These are phyloP conservation scores for Clonostachys rosea DNA, from an alignment of 2,329 filamentous ascomycete genomes.

Conservation along the genomic window DNA sequence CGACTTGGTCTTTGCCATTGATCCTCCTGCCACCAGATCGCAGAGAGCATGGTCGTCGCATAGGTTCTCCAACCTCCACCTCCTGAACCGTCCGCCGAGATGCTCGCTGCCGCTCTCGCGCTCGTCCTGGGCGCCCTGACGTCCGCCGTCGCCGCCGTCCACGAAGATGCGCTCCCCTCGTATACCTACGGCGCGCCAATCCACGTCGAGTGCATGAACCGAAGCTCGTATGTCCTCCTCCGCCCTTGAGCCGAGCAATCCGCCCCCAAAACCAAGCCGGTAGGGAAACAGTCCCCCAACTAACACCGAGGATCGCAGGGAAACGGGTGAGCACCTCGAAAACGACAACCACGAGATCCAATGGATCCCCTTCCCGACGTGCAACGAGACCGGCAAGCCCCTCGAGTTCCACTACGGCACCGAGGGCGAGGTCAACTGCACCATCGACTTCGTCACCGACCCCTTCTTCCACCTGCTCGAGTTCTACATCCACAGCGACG, in stretches of 20 bases:
- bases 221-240: conserved; percentile 58
- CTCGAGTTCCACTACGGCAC: conserved; percentile 85
- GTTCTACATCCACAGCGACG: conserved; percentile 97
- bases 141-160: conserved; percentile 16
- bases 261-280: background rate
- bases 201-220: conserved; percentile 68
- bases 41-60: too few relatives aligned
- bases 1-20: background rate
- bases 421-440: conserved; percentile 79
- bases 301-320: conserved; percentile 40
- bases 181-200: conserved; percentile 65
- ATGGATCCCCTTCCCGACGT: conserved; percentile 87
- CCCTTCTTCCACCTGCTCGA: conserved; percentile 86
- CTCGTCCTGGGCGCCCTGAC: conserved; percentile 14
- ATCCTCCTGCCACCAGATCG: too few relatives aligned
- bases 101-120: conserved; percentile 3
- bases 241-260: background rate
- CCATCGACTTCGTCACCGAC: conserved; percentile 70
- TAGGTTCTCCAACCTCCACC: too few relatives aligned
- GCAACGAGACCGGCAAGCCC: conserved; percentile 80
- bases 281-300: background rate
- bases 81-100: background rate
- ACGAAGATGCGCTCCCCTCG: conserved; percentile 45
- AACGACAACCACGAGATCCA: conserved; percentile 76
- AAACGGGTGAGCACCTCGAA: conserved; percentile 86